Conservation (phyloP, 441 rosid genomes). For the Euphorbia celastroides region DNA sequence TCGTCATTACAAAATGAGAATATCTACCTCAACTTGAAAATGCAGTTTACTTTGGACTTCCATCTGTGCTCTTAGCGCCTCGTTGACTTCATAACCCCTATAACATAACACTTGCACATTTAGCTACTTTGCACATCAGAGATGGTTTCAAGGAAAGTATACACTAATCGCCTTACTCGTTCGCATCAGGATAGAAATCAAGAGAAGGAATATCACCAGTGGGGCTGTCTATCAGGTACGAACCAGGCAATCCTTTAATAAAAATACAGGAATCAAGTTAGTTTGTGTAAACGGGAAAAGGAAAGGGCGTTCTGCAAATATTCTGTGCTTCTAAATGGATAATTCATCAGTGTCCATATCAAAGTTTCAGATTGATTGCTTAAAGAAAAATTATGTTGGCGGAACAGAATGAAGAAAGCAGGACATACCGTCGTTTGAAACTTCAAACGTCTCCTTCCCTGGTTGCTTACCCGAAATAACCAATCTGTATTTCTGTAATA, state of each 20-base stretch:
- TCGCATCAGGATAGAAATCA: constrained; percentile 35
- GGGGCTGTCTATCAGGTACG: constrained; percentile 45
- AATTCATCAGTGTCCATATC: not conserved
- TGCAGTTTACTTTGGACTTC: constrained; percentile 66
- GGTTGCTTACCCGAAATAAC: constrained; percentile 74
- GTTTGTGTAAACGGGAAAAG: not conserved
- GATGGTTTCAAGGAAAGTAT: not conserved
- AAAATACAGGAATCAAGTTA: constrained; percentile 19
- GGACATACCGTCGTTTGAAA: constrained; percentile 46
- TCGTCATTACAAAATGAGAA: not conserved
- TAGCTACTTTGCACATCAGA: constrained; percentile 4
- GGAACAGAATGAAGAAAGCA: constrained; percentile 5
- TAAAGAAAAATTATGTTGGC: not conserved
- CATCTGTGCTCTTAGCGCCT: constrained; percentile 65
- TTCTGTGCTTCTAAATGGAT: not conserved
- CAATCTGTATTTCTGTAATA: constrained; percentile 56
- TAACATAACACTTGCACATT: constrained; percentile 10
- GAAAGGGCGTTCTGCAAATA: not conserved
- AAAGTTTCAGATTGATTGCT: not conserved
- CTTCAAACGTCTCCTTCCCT: constrained; percentile 46
- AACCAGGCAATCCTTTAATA: constrained; percentile 33
- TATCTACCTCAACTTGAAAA: constrained; percentile 56
- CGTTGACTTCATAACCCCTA: constrained; percentile 63
- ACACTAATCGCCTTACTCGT: constrained; percentile 38
- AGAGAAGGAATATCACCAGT: constrained; percentile 30